Conservation (phyloP, 257 asterid species). For the Fraxinus americana region DNA sequence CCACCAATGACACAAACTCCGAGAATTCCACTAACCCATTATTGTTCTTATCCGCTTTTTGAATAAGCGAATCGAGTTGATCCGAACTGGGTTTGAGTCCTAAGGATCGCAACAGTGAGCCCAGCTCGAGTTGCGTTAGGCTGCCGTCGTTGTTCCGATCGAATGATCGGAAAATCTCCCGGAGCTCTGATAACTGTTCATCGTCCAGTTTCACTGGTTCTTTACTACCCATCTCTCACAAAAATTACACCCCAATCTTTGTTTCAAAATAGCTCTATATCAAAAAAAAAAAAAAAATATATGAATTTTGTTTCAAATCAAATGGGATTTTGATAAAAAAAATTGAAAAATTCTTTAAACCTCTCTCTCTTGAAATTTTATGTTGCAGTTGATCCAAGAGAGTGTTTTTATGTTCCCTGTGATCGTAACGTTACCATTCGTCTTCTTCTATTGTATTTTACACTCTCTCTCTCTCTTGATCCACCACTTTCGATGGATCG, state of each 20-base stretch:
- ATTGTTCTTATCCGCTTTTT: constrained; percentile 74
- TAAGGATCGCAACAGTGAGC: constrained; percentile 77
- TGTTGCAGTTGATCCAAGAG: constrained; percentile 26
- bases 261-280: background rate
- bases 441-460: constrained; percentile 4
- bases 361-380: background rate
- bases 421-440: background rate
- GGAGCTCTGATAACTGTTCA: constrained; percentile 80
- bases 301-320: background rate
- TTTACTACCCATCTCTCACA: constrained; percentile 41
- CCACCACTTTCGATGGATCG: constrained; percentile 45
- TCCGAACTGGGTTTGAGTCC: constrained; percentile 84
- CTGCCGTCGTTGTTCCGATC: constrained; percentile 92
- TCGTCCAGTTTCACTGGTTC: constrained; percentile 63
- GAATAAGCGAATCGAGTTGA: constrained; percentile 79
- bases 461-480: constrained; percentile 25
- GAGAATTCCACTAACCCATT: constrained; percentile 90
- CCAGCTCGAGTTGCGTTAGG: constrained; percentile 85
- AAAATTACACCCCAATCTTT: background rate
- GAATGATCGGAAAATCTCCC: constrained; percentile 89
- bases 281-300: background rate
- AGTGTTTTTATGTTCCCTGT: background rate
- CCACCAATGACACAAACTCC: constrained; percentile 86
- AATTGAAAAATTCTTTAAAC: background rate
- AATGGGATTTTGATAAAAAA: constrained; percentile 3